Evolutionary conservation across 345 rosid genomes (phyloP).

Genomic region (Gossypium mustelinum): DNA sequence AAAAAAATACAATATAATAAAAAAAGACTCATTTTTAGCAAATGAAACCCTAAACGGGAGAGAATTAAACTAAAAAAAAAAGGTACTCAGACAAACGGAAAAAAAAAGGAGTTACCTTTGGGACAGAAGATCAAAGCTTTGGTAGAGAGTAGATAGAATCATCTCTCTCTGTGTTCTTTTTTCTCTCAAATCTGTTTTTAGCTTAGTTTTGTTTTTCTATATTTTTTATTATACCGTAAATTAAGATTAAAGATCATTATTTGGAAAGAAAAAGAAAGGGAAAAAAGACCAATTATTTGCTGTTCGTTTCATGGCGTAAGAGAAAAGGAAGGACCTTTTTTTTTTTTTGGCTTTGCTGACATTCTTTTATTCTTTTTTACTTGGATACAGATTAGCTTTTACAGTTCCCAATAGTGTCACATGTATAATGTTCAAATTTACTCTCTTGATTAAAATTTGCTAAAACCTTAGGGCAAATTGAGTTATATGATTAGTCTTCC

Average conservation of each 20-base stretch:
- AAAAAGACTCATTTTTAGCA: background rate
- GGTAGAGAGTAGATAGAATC: background rate
- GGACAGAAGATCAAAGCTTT: background rate
- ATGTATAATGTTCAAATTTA: background rate
- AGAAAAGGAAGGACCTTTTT: conserved; percentile 9
- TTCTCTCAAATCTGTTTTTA: background rate
- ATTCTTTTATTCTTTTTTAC: conserved; percentile 12
- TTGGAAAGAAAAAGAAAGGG: conserved; percentile 5
- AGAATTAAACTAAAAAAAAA: background rate
- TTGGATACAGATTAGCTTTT: background rate
- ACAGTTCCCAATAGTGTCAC: background rate
- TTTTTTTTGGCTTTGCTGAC: conserved; percentile 19
- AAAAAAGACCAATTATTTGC: background rate
- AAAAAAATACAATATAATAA: background rate
- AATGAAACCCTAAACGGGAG: background rate
- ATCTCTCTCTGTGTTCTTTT: background rate
- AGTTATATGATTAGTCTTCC: no score
- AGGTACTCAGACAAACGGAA: background rate
- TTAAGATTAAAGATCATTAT: conserved; percentile 10
- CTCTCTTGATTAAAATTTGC: background rate
- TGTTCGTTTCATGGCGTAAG: conserved; percentile 13
- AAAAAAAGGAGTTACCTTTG: background rate
- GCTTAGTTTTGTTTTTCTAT: background rate
- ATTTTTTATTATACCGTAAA: background rate
- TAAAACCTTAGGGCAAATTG: background rate